Base-by-base conservation (phyloP, 768 basidiomycete species). In the Collybia sp. region DNA sequence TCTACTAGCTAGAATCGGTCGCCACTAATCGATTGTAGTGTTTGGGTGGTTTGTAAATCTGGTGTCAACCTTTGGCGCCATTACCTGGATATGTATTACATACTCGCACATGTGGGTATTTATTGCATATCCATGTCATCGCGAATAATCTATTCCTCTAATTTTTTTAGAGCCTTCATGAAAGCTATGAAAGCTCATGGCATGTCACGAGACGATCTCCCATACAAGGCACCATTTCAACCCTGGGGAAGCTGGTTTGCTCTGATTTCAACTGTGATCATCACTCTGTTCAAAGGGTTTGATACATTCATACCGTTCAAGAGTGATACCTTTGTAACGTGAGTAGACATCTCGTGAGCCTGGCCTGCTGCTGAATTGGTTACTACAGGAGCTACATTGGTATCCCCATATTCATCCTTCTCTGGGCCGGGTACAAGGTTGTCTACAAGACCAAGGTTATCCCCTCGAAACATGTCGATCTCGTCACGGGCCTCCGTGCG, bases 171-270 rank as follows among this genome's bases (percentile, higher is more conserved):
- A 61, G 56, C 12, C 36, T 68, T 39, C 50, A 46, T 25, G 25
- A 25, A 25, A 8, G 25, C 25, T 25, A 25, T 25, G 25, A 25
- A 25, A 15, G 53, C 51, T 17, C 69, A 66, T 48, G 60, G 56
- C 3, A 61, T 67, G 44, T 50, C 60, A 43, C 53, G 67, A 37
- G 54, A 61, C 34, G 45, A 40, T n/a, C 53, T 68, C 6, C 64
- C 67, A 6, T 66, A 67, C 56, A 59, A 63, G 55, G 72, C 67
- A 30, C 75, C 77, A 12, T 69, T 71, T 48, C 73, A 73, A 50
- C 74, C 75, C 9, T 75, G 71, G 62, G 77, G 79, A 17, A 76
- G 75, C 36, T 81, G 74, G 76, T 75, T 80, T 55, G 83, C 81
- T 18, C 59, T 82, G 11, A 63, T 69, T 36, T 64, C 73, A 25